phyloP scores from a whole-genome alignment of 257 asterid species.

The Penstemon barbatus region DNA sequence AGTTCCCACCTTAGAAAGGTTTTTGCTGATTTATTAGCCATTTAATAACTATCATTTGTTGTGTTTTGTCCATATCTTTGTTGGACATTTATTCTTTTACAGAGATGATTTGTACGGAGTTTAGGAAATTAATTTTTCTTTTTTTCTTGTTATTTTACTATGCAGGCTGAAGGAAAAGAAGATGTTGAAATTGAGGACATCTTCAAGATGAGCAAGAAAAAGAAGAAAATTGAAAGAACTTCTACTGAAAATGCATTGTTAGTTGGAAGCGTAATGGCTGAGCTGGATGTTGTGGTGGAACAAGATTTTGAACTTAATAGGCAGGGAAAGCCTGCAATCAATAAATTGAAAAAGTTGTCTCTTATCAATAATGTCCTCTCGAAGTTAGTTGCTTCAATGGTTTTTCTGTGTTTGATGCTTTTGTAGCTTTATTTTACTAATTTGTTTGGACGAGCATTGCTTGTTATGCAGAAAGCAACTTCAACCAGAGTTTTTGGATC shows the following conservation, averaged over 20 bases:
- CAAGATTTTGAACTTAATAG: constrained; percentile 86
- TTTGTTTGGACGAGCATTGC: constrained; percentile 24
- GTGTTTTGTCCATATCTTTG: not conserved
- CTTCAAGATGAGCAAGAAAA: constrained; percentile 79
- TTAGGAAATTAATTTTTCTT: constrained; percentile 19
- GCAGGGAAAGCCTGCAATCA: constrained; percentile 83
- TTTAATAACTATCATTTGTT: not conserved
- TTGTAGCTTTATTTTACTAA: constrained; percentile 5
- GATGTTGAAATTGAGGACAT: constrained; percentile 77
- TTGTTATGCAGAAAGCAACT: constrained; percentile 78
- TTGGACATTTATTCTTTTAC: not conserved
- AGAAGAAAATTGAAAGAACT: constrained; percentile 86
- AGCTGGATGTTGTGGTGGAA: constrained; percentile 92
- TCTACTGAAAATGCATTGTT: constrained; percentile 84
- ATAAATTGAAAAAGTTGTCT: constrained; percentile 83
- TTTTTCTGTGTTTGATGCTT: constrained; percentile 7
- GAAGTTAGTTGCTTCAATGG: constrained; percentile 52
- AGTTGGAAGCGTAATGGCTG: constrained; percentile 92
- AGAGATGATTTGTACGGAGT: not conserved
- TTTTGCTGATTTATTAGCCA: not conserved
- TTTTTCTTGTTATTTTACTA: constrained; percentile 15
- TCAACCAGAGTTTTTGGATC: constrained; percentile 94
- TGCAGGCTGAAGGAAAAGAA: constrained; percentile 70
- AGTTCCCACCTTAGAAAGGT: constrained; percentile 9
- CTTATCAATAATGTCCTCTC: constrained; percentile 88